Evolutionary conservation across 495 filamentous ascomycete species (phyloP), one percentile per base, ranked within the genome.

Genomic region (Monascus purpureus): DNA sequence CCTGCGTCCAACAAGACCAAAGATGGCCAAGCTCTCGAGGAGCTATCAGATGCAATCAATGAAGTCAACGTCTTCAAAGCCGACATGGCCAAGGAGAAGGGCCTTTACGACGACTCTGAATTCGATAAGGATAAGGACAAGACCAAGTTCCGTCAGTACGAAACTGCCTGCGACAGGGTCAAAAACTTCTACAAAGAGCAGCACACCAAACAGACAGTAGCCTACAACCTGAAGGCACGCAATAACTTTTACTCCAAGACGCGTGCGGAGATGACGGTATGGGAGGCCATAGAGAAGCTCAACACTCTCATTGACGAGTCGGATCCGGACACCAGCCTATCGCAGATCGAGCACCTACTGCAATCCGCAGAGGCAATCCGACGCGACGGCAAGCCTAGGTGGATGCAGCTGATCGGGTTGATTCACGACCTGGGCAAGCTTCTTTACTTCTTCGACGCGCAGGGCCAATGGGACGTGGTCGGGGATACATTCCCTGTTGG

Each of bases 401-500:
- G 85, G 85, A 88, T 92, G 80, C 85, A 92, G 52, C 57, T 92
- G 13, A 80, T 75, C 0, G 84, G 85, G 1, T 67, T 92, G n/a
- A 79, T 93, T 41, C 85, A 93, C 53, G 85, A 92, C 40, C 65
- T 92, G 9, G 85, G 85, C 40, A 93, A 92, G 57, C 68, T 92
- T 11, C 70, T 92, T 19, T 88, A 74, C 66, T 86, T 90, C 59
- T 82, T 75, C 53, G 77, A 72, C 31, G 81, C 77, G 7, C 55
- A 77, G 36, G 83, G 85, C 28, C 85, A 93, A 50, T 92, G 85
- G 85, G 85, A 90, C 45, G 82, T 92, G 9, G 84, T 93, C 8
- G 85, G 85, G 11, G 85, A 93, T 45, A 88, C 82, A 0, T 92
- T 92, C 58, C 83, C 85, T 18, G 81, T 93, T n/a, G 85, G 85